Evolutionary conservation across 176 grass and related monocot genomes (phyloP).

Genomic region (Oryza longistaminata): DNA sequence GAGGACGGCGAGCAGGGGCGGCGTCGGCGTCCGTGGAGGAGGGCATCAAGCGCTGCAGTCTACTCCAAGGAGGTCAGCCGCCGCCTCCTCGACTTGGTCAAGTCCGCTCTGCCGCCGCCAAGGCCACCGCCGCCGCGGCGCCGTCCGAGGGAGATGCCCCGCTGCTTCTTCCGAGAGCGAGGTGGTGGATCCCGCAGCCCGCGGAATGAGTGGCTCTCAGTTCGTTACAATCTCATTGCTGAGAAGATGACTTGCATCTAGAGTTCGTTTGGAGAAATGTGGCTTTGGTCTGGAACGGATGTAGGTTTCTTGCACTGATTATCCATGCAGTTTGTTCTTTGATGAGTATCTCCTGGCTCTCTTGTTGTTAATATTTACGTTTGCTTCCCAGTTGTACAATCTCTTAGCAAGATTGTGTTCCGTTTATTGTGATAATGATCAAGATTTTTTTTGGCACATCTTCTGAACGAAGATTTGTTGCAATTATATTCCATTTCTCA

Average conservation of each 20-base stretch:
- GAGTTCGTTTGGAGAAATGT: slow-evolving; percentile 1
- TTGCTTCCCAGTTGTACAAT: background rate
- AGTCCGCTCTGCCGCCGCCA: slow-evolving; percentile 45
- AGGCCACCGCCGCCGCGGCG: background rate
- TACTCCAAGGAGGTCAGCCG: slow-evolving; percentile 90
- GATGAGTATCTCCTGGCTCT: background rate
- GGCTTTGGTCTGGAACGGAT: background rate
- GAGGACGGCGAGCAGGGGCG: background rate
- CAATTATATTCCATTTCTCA: background rate
- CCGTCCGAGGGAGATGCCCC: slow-evolving; percentile 11
- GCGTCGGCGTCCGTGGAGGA: slow-evolving; percentile 57
- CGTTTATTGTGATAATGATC: background rate
- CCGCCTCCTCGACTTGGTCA: slow-evolving; percentile 67
- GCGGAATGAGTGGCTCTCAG: slow-evolving; percentile 12
- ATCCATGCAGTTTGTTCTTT: slow-evolving; percentile 30
- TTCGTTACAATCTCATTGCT: background rate
- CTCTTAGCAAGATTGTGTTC: slow-evolving; percentile 14
- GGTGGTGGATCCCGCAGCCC: slow-evolving; percentile 1
- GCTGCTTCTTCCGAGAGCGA: background rate
- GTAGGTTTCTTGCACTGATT: slow-evolving; percentile 32
- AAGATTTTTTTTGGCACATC: background rate
- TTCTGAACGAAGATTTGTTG: background rate
- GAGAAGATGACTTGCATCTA: slow-evolving; percentile 1
- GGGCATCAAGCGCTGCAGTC: slow-evolving; percentile 74
- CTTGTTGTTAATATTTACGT: background rate